These are phyloP conservation scores for Penicillium sp. DNA, from an alignment of 2,329 filamentous ascomycete species.

Conservation along the genomic window DNA sequence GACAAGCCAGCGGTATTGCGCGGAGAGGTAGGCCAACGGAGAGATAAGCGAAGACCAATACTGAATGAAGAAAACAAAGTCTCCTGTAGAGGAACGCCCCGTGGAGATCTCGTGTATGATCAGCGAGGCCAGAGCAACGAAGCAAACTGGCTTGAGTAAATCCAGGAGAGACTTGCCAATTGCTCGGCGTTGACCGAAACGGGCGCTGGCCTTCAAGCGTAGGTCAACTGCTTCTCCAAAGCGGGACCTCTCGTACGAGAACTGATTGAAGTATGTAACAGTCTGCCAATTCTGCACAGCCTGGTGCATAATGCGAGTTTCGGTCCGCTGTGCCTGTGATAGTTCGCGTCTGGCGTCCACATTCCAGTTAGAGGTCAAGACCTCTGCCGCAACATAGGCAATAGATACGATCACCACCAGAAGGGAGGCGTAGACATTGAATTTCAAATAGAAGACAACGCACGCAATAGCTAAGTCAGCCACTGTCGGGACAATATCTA, in stretches of 20 bases:
- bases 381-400: conserved; percentile 45
- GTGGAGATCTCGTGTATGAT: conserved; percentile 46
- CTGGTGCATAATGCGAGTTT: conserved; percentile 49
- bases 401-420: conserved; percentile 40
- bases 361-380: conserved; percentile 31
- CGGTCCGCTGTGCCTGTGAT: conserved; percentile 39
- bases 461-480: conserved; percentile 30
- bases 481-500: conserved; percentile 53
- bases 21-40: conserved; percentile 44
- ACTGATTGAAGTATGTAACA: conserved; percentile 49
- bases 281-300: conserved; percentile 53
- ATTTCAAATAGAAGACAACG: conserved; percentile 48
- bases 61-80: conserved; percentile 54
- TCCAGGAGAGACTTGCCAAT: conserved; percentile 10
- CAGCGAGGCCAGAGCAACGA: conserved; percentile 38
- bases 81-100: conserved; percentile 45
- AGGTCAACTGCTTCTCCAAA: conserved; percentile 28
- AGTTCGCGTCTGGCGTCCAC: conserved; percentile 31
- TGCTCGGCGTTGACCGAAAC: conserved; percentile 2
- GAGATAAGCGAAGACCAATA: conserved; percentile 50
- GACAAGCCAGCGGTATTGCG: conserved; percentile 42
- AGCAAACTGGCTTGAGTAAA: conserved; percentile 43
- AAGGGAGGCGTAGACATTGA: conserved; percentile 51
- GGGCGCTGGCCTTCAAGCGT: neutral
- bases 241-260: conserved; percentile 44